A percentile compares a stretch with the other conserved stretches of the same genome.
Conservation (phyloP, 768 basidiomycete genomes). For the Tulasnella sp. region DNA sequence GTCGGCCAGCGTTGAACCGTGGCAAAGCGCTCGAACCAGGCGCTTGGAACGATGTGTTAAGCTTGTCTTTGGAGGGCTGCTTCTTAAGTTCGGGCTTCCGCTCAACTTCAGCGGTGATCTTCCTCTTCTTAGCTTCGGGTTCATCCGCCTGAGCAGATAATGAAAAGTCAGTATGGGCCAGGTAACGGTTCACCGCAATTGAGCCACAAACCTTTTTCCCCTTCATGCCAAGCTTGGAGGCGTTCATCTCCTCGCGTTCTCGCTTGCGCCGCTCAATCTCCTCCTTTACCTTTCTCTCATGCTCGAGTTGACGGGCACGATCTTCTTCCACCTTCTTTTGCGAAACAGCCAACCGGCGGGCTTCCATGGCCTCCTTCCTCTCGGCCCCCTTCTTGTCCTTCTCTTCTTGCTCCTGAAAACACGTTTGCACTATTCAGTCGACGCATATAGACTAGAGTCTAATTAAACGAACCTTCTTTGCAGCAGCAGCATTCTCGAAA, state of each 20-base stretch:
- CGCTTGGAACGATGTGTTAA: slow-evolving; percentile 34
- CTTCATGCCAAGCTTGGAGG: slow-evolving; percentile 61
- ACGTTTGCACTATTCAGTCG: not conserved
- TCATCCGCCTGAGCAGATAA: slow-evolving; percentile 51
- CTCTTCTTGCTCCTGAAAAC: slow-evolving; percentile 78
- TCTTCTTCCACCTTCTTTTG: slow-evolving; percentile 80
- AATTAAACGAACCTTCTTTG: slow-evolving; percentile 69
- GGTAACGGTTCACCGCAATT: not conserved
- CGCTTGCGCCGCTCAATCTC: slow-evolving; percentile 75
- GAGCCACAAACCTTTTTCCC: slow-evolving; percentile 36
- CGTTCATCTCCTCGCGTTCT: slow-evolving; percentile 75
- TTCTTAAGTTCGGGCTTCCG: slow-evolving; percentile 58
- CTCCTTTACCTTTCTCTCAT: slow-evolving; percentile 68
- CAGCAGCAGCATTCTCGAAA: slow-evolving; percentile 61
- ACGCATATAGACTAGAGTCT: not conserved
- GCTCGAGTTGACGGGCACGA: slow-evolving; percentile 56
- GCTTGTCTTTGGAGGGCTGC: slow-evolving; percentile 53
- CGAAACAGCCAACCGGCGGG: slow-evolving; percentile 62
- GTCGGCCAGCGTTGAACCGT: slow-evolving; percentile 38
- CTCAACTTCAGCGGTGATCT: slow-evolving; percentile 50
- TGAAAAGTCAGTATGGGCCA: not conserved
- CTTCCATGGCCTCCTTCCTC: slow-evolving; percentile 71
- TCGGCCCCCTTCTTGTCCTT: slow-evolving; percentile 71
- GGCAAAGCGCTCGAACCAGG: slow-evolving; percentile 12
- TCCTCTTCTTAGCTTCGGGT: slow-evolving; percentile 61